Evolutionary conservation across 306 rosid species (phyloP), one percentile per base, ranked within the genome.

Genomic region (Cicer arietinum): DNA sequence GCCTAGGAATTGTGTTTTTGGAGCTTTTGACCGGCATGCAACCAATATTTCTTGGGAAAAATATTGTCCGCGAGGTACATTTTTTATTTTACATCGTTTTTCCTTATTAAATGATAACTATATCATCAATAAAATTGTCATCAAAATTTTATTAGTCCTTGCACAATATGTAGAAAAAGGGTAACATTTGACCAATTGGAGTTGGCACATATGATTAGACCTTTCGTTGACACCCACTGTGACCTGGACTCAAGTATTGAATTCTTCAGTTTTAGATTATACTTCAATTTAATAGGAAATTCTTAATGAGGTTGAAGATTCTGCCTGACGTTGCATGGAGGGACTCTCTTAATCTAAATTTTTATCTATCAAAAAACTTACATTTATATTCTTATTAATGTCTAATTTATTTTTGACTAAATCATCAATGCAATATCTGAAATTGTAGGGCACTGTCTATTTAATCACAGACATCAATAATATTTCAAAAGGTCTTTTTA

Each of bases 1-100:
- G 96, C 79, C 82, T 90, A 6, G 96, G 96, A 47, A 85, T 90
- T 67, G 96, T 90, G 70, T 88, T 80, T 76, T 82, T 90, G 40
- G 93, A 88, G 83, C 93, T 90, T 73, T 71, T 88, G 80, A 90
- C 96, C 0, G 85, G 85, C 59, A 83, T 80, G 90, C 85, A 68
- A 14, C 96, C 96, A 2, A 90, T 90, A 75, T 83, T 90, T n/a
- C 90, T 83, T 35, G 96, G 96, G 37, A 90, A 88, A 79, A 87
- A 90, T 83, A 89, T 90, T 66, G 96, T 84, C 60, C 96, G 96
- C 1, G 96, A 90, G 96, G 93, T 90, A 78, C 43, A 13, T 48
- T n/a, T 51, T 68, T 40, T 20, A 66, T 43, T 44, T 57, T 30
- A 17, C 67, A 40, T 42, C 30, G 30, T 10, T 41, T 43, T 7